A percentile compares a stretch with the other conserved stretches of the same genome.
phyloP scores from a whole-genome alignment of 768 basidiomycete species.

The Leucocoprinus leucothites region DNA sequence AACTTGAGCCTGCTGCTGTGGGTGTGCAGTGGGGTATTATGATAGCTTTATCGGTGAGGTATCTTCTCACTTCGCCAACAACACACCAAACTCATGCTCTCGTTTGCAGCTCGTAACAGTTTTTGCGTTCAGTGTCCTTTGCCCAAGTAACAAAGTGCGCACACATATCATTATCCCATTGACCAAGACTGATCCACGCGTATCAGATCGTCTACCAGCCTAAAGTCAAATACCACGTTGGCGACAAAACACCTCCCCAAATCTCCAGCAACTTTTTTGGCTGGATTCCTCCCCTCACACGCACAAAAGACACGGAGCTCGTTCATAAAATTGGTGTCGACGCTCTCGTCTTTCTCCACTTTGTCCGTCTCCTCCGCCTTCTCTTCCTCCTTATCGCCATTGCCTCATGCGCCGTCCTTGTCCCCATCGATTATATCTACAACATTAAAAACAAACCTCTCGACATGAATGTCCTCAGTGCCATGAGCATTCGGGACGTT shows the following conservation, averaged over 20 bases:
- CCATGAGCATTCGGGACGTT: conserved; percentile 73
- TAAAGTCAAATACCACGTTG: conserved; percentile 78
- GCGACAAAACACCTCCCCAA: conserved; percentile 63
- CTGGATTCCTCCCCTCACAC: conserved; percentile 76
- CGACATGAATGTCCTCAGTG: conserved; percentile 48
- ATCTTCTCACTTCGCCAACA: background rate
- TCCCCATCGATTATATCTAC: conserved; percentile 74
- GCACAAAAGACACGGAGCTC: conserved; percentile 70
- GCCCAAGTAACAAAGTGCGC: conserved; percentile 73
- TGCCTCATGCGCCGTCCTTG: conserved; percentile 57
- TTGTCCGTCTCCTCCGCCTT: conserved; percentile 70
- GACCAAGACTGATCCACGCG: too few relatives aligned
- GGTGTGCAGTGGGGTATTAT: conserved; percentile 57
- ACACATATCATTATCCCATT: too few relatives aligned
- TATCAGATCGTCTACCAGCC: conserved; percentile 74
- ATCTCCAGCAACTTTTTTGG: conserved; percentile 72
- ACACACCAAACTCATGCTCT: conserved; percentile 40
- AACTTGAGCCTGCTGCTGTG: conserved; percentile 59
- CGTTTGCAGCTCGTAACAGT: conserved; percentile 55
- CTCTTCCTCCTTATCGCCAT: conserved; percentile 53
- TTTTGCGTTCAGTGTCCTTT: conserved; percentile 62
- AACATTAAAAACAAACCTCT: conserved; percentile 41
- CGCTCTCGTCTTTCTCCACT: conserved; percentile 79
- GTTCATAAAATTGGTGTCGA: conserved; percentile 77
- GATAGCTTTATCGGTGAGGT: conserved; percentile 51